Percentiles rank a stretch among this genome's conserved stretches.
Conservation (phyloP, 2,329 filamentous ascomycete genomes). For the Penicillium sp. region DNA sequence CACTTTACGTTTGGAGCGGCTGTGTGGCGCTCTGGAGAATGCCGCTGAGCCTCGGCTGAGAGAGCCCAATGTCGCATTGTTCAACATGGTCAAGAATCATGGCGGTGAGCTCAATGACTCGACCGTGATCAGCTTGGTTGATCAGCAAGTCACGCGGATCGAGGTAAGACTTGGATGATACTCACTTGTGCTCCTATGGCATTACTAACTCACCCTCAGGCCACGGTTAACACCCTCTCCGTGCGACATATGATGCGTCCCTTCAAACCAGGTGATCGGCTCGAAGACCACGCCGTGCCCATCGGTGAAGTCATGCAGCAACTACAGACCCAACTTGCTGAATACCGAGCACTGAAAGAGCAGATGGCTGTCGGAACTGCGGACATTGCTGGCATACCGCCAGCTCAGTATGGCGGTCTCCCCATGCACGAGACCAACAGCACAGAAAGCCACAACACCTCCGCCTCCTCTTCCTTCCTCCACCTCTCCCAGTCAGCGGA, state of each 20-base stretch:
- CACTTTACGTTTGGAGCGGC: constrained; percentile 83
- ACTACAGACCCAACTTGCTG: constrained; percentile 41
- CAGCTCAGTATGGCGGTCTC: constrained; percentile 6
- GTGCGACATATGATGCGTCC: constrained; percentile 77
- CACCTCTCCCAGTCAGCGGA: constrained; percentile 22
- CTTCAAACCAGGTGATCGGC: constrained; percentile 57
- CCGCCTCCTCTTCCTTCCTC: constrained; percentile 31
- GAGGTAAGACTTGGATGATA: constrained; percentile 63
- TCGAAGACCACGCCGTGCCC: constrained; percentile 72
- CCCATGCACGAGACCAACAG: constrained; percentile 12
- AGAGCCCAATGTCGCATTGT: constrained; percentile 75
- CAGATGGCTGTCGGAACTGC: constrained; percentile 33
- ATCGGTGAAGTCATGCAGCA: constrained; percentile 64
- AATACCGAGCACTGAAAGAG: constrained; percentile 42
- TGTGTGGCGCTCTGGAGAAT: constrained; percentile 84
- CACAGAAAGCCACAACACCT: constrained; percentile 22
- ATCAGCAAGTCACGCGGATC: constrained; percentile 92
- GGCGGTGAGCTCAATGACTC: constrained; percentile 85
- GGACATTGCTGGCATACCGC: constrained; percentile 23
- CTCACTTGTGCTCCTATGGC: not conserved
- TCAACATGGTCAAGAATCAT: constrained; percentile 68
- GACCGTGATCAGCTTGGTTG: constrained; percentile 84
- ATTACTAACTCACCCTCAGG: constrained; percentile 50
- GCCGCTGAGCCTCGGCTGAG: constrained; percentile 62
- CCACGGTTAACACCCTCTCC: constrained; percentile 73